Conservation (phyloP, 169 alveolate species). For the Amoebophrya sp. region DNA sequence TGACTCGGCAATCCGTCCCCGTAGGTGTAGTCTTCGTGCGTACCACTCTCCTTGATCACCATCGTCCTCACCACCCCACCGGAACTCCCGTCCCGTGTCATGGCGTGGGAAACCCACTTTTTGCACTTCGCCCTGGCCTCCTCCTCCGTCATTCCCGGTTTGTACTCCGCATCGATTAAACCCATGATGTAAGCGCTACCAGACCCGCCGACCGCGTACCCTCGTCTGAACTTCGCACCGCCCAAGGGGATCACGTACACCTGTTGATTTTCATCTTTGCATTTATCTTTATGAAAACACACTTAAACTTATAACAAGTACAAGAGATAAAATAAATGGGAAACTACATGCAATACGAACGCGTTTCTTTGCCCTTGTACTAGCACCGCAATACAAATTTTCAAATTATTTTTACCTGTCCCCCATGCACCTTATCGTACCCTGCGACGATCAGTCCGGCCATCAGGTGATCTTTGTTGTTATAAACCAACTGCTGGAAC, state of each 20-base stretch:
- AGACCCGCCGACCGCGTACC: slow-evolving; percentile 79
- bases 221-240: slow-evolving; percentile 69
- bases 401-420: slow-evolving; percentile 58
- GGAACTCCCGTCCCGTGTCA: slow-evolving; percentile 77
- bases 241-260: slow-evolving; percentile 78
- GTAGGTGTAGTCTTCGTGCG: neutral
- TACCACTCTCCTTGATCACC: slow-evolving; percentile 39
- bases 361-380: no score
- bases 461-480: slow-evolving; percentile 67
- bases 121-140: slow-evolving; percentile 67
- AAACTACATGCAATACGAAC: no score
- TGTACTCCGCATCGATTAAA: slow-evolving; percentile 70
- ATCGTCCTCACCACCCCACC: slow-evolving; percentile 79
- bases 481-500: slow-evolving; percentile 62
- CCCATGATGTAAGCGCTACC: slow-evolving; percentile 85
- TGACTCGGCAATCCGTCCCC: neutral
- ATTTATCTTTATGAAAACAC: no score
- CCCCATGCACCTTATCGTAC: slow-evolving; percentile 62
- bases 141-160: slow-evolving; percentile 69
- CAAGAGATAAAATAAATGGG: no score
- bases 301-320: no score
- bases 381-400: no score
- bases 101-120: slow-evolving; percentile 75
- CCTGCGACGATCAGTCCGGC: slow-evolving; percentile 87
- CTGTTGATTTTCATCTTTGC: no score